Evolutionary conservation across 2,329 filamentous ascomycete species (phyloP).

Genomic region (Diaporthe humulicola): DNA sequence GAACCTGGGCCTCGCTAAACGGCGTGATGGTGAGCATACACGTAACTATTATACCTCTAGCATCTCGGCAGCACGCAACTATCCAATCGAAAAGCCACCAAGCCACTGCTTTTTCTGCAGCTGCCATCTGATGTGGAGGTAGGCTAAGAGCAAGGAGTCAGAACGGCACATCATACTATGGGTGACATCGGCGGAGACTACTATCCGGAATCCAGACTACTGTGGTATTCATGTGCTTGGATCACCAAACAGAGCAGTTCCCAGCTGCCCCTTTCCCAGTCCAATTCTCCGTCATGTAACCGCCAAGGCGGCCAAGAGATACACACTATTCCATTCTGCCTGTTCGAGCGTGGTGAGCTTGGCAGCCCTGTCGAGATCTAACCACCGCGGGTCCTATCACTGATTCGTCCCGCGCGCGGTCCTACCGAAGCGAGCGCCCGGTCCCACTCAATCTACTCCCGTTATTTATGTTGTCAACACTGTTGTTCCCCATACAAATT

Average conservation of each 20-base stretch:
- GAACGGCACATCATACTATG: neutral
- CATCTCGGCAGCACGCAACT: neutral
- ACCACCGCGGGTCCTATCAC: slow-evolving; percentile 21
- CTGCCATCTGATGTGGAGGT: slow-evolving; percentile 14
- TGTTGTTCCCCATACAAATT: neutral
- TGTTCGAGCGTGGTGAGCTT: slow-evolving; percentile 21
- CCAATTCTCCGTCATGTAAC: neutral
- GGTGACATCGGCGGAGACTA: slow-evolving; percentile 2
- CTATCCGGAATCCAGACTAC: neutral
- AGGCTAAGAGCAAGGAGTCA: neutral
- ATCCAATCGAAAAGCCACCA: neutral
- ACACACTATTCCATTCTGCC: neutral
- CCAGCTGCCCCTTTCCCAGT: neutral
- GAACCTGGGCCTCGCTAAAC: no score
- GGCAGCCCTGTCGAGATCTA: slow-evolving; percentile 13
- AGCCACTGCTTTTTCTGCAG: neutral
- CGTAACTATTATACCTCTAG: neutral
- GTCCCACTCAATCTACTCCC: slow-evolving; percentile 12
- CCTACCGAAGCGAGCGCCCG: slow-evolving; percentile 16
- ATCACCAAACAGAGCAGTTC: neutral
- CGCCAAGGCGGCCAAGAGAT: slow-evolving; percentile 21
- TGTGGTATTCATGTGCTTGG: neutral
- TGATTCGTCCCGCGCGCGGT: slow-evolving; percentile 32
- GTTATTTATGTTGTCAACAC: neutral
- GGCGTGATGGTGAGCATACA: neutral